Base-by-base conservation (phyloP, 306 rosid genomes). In the Quercus variabilis region DNA sequence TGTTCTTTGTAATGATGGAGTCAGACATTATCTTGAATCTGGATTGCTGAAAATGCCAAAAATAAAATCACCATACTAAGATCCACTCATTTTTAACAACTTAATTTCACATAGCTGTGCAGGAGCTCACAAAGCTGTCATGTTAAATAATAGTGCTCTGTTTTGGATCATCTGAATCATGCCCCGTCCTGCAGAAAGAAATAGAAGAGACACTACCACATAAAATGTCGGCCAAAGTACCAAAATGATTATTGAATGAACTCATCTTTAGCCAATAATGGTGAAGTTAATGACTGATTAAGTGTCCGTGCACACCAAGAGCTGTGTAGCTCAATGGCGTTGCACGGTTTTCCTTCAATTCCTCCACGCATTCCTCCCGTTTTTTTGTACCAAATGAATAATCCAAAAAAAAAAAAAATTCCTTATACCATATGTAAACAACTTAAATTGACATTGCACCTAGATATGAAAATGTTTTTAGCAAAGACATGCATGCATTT, bases 11-110 rank as follows among this genome's bases (percentile, higher is more conserved):
- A 30, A 83, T 82, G 74, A 90, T 85, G 74, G 86, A 83, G 62
- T 88, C 87, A 0, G 92, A 85, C 89, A 77, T 88, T 69, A 88
- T 78, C 84, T 85, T 89, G 86, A 86, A 83, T 69, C 87, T 90
- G 79, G 74, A 68, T 86, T 90, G 90, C 88, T 83, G 89, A 78
- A 78, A 51, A 51, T 59, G 43, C 4, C 33, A 63, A 79, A n/a
- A n/a, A n/a, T n/a, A n/a, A n/a, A n/a, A n/a, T n/a, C n/a, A n/a
- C n/a, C n/a, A n/a, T n/a, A n/a, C n/a, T n/a, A n/a, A n/a, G n/a
- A n/a, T n/a, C n/a, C n/a, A n/a, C n/a, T n/a, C n/a, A n/a, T n/a
- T n/a, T n/a, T n/a, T n/a, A n/a, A n/a, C n/a, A n/a, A n/a, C n/a
- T n/a, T n/a, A n/a, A n/a, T n/a, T n/a, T n/a, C n/a, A n/a, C n/a